Conservation (phyloP, 768 basidiomycete genomes). For the Tulasnella sp. region DNA sequence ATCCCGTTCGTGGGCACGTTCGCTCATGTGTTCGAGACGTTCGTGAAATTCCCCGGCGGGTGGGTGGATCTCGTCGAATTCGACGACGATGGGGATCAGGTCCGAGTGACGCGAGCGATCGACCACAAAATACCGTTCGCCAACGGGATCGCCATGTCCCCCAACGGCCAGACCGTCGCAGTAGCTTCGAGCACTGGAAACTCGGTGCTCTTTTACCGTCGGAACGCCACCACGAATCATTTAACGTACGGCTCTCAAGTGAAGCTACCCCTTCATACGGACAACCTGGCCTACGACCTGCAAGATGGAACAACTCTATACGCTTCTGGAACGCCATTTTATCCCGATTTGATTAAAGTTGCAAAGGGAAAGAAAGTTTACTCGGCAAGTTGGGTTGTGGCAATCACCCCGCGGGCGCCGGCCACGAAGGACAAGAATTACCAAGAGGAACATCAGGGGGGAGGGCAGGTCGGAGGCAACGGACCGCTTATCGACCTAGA, state of each 20-base stretch:
- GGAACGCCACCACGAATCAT: constrained; percentile 43
- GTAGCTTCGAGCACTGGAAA: constrained; percentile 53
- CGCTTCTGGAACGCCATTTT: constrained; percentile 65
- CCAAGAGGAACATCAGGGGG: background rate
- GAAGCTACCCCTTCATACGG: constrained; percentile 55
- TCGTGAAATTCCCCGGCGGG: constrained; percentile 55
- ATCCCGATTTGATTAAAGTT: constrained; percentile 49
- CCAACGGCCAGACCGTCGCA: constrained; percentile 50
- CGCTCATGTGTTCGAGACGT: constrained; percentile 46
- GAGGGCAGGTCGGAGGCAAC: constrained; percentile 27
- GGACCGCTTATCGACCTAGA: constrained; percentile 41
- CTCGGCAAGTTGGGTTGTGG: constrained; percentile 59
- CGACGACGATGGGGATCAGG: background rate
- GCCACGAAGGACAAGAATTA: constrained; percentile 31
- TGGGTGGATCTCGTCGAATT: constrained; percentile 54
- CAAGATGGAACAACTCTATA: constrained; percentile 42
- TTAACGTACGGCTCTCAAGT: constrained; percentile 45
- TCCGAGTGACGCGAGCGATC: constrained; percentile 34
- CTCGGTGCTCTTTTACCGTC: constrained; percentile 51
- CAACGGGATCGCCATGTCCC: constrained; percentile 65
- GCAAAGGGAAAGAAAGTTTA: constrained; percentile 44
- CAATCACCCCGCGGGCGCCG: constrained; percentile 37
- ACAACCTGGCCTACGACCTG: constrained; percentile 58
- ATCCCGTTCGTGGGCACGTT: constrained; percentile 34
- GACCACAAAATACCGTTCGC: constrained; percentile 53